phyloP scores from a whole-genome alignment of 306 rosid genomes.

The Fagus crenata region DNA sequence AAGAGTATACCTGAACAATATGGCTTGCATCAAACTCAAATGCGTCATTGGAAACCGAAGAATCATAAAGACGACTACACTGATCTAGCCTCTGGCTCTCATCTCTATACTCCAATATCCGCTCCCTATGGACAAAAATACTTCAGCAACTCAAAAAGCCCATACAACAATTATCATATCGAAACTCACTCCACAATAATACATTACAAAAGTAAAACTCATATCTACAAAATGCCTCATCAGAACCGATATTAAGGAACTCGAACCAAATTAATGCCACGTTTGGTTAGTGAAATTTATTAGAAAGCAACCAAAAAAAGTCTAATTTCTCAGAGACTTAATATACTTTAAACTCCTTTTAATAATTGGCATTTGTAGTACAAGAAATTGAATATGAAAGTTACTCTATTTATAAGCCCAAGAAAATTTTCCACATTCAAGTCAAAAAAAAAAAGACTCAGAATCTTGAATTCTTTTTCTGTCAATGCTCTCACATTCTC shows the following conservation, averaged over 20 bases:
- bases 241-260: background rate
- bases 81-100: conserved; percentile 96
- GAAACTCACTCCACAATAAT: background rate
- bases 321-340: background rate
- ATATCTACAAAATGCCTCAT: background rate
- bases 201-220: background rate
- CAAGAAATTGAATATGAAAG: background rate
- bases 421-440: background rate
- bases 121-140: conserved; percentile 57
- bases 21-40: conserved; percentile 87
- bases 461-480: background rate
- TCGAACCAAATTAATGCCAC: background rate
- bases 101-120: conserved; percentile 74
- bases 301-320: too few relatives aligned
- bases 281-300: background rate
- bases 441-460: background rate
- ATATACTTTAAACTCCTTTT: background rate
- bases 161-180: conserved; percentile 3
- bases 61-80: conserved; percentile 87
- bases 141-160: conserved; percentile 32
- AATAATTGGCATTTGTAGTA: background rate
- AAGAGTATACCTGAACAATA: conserved; percentile 72
- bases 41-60: conserved; percentile 75
- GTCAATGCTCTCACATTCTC: conserved; percentile 10
- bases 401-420: background rate